Conservation (phyloP, 1,284 basidiomycete genomes). For the Exsudoporus floridanus region DNA sequence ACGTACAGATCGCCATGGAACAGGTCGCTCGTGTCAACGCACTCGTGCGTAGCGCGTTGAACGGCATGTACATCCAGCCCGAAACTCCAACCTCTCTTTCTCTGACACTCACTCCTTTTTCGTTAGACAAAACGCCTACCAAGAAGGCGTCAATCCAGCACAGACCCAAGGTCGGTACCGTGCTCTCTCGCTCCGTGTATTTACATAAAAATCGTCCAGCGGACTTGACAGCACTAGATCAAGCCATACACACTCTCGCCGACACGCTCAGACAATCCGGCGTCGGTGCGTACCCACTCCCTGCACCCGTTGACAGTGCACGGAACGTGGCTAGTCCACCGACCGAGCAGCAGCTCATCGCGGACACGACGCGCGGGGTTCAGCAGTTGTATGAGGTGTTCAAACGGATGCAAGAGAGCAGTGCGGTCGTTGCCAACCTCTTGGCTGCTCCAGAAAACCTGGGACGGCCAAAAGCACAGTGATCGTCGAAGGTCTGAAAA, state of each 20-base stretch:
- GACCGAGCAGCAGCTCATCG: slow-evolving; percentile 38
- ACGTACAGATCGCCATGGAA: slow-evolving; percentile 41
- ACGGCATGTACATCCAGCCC: slow-evolving; percentile 40
- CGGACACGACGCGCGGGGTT: slow-evolving; percentile 39
- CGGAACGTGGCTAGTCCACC: slow-evolving; percentile 15
- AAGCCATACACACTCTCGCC: slow-evolving; percentile 37
- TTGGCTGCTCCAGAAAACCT: slow-evolving; percentile 17
- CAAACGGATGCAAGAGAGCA: slow-evolving; percentile 45
- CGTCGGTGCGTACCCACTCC: slow-evolving; percentile 46
- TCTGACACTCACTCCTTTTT: neutral
- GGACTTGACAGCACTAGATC: slow-evolving; percentile 39
- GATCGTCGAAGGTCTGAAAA: neutral
- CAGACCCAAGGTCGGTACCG: slow-evolving; percentile 42
- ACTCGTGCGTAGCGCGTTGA: slow-evolving; percentile 39
- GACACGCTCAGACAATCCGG: slow-evolving; percentile 44
- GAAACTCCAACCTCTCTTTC: too few relatives aligned
- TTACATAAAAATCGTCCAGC: slow-evolving; percentile 28
- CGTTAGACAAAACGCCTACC: slow-evolving; percentile 46
- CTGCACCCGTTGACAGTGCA: slow-evolving; percentile 6
- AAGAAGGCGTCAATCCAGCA: slow-evolving; percentile 37
- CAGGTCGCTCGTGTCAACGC: slow-evolving; percentile 41
- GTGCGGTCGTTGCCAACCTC: slow-evolving; percentile 40
- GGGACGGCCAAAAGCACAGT: slow-evolving; percentile 18
- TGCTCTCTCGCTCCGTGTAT: neutral
- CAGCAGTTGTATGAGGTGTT: slow-evolving; percentile 42